Percentiles rank a stretch among this genome's conserved stretches.
These are phyloP conservation scores for Sungouiozyma intestinalis DNA, from an alignment of 805 yeast genomes.

Conservation along the genomic window DNA sequence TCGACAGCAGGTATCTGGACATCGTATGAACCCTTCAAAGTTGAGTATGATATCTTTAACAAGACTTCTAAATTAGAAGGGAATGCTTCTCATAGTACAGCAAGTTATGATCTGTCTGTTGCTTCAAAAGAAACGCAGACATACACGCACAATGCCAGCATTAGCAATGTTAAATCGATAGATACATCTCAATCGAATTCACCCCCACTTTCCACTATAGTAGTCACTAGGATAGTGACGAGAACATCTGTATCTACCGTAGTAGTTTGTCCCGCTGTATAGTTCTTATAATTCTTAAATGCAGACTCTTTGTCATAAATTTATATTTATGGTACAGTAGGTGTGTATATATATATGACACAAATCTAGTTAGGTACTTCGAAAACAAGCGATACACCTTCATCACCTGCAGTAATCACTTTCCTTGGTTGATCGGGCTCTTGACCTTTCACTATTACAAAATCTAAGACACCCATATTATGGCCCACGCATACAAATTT, in stretches of 20 bases:
- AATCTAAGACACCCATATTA: conserved; percentile 87
- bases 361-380: conserved; percentile 26
- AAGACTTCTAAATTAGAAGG: not conserved
- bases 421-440: conserved; percentile 30
- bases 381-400: conserved; percentile 80
- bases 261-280: not conserved
- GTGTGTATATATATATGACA: not conserved
- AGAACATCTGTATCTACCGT: not conserved
- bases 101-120: too few species aligned
- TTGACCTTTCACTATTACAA: conserved; percentile 47
- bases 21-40: conserved; percentile 11
- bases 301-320: too few species aligned
- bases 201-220: not conserved
- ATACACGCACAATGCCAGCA: too few species aligned
- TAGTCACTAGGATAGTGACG: not conserved
- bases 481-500: conserved; percentile 82
- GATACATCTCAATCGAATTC: not conserved
- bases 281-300: too few species aligned
- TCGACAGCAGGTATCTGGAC: conserved; percentile 31
- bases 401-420: conserved; percentile 90
- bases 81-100: too few species aligned
- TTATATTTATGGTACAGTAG: not conserved
- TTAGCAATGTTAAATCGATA: too few species aligned
- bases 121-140: too few species aligned
- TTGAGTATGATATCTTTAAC: conserved; percentile 5